Conservation (phyloP, 2,329 filamentous ascomycete genomes). For the Microsporum audouinii region DNA sequence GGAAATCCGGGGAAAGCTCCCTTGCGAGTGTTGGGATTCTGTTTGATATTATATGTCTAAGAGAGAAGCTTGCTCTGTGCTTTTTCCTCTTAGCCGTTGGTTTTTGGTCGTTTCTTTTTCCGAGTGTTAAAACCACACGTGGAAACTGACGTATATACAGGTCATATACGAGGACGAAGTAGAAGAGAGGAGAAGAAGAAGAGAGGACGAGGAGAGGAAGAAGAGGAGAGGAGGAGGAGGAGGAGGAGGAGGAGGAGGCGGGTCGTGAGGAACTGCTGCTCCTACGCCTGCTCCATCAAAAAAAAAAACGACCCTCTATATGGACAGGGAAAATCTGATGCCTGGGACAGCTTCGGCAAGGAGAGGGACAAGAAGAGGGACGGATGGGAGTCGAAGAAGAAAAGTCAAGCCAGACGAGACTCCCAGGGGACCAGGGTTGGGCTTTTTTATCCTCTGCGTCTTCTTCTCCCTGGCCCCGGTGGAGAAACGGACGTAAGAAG, state of each 20-base stretch:
- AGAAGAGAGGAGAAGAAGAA: neutral
- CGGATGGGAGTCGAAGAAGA: neutral
- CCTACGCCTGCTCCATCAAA: neutral
- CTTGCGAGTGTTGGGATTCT: neutral
- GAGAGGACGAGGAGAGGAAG: neutral
- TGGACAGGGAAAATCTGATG: neutral
- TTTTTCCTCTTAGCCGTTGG: neutral
- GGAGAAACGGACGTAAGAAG: conserved; percentile 2
- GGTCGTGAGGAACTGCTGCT: neutral
- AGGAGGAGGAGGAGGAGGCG: neutral
- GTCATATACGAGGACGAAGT: neutral
- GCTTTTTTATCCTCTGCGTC: no score
- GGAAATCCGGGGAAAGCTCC: conserved; percentile 1
- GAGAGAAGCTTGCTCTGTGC: neutral
- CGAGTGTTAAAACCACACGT: neutral
- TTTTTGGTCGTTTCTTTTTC: neutral
- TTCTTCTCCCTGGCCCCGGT: neutral
- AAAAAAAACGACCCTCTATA: neutral
- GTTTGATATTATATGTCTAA: neutral
- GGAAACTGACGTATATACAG: conserved; percentile 4
- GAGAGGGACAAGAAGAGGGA: neutral
- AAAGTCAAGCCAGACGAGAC: neutral
- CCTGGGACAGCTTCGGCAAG: neutral
- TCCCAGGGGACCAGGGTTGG: neutral
- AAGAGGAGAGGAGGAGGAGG: neutral